Conservation (phyloP, 106 monocot genomes). For the Chionographis japonica region DNA sequence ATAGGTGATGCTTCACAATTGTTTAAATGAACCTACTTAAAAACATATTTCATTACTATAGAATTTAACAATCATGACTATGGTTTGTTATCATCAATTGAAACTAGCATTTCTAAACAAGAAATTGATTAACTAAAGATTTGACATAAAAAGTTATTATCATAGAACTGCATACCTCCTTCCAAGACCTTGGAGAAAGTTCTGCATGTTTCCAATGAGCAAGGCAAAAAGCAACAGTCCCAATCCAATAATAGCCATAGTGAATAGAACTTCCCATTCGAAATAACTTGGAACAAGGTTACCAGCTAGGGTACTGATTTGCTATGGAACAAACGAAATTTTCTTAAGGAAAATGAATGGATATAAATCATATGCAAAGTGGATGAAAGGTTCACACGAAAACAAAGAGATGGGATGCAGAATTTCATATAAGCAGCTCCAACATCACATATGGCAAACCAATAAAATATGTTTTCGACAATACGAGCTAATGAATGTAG, state of each 20-base stretch:
- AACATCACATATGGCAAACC: no score
- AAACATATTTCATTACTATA: no score
- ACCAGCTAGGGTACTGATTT: constrained; percentile 83
- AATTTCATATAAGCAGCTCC: neutral
- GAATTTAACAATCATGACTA: no score
- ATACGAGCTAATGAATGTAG: no score
- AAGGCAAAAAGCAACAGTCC: constrained; percentile 69
- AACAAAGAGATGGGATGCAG: neutral
- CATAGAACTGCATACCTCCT: constrained; percentile 35
- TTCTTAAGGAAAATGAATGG: neutral
- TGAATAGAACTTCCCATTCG: constrained; percentile 66
- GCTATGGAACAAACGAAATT: constrained; percentile 30
- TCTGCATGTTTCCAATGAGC: constrained; percentile 80
- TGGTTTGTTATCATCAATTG: no score
- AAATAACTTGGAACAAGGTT: constrained; percentile 73
- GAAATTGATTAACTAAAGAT: neutral
- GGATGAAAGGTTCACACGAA: neutral
- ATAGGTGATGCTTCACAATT: no score
- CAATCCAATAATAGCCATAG: constrained; percentile 68
- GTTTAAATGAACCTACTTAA: no score
- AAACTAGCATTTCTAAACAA: neutral
- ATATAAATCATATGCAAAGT: no score
- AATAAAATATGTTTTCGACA: no score
- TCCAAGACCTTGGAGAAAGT: constrained; percentile 80
- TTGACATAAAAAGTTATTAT: neutral